Evolutionary conservation across 257 asterid species (phyloP), one percentile per base, ranked within the genome.

Genomic region (Lavandula angustifolia): DNA sequence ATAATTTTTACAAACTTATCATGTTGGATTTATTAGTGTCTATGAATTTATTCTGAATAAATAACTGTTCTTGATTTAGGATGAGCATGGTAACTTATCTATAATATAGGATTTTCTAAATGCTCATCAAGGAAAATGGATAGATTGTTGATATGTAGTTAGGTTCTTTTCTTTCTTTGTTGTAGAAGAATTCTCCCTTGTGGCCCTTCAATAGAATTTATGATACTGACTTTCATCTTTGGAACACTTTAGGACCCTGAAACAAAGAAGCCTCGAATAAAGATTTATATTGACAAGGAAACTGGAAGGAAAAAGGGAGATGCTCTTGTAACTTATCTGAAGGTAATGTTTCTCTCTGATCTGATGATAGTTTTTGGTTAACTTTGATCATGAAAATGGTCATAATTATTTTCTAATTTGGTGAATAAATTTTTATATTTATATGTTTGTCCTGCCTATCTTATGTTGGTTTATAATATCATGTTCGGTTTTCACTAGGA

Each of bases 231-330:
- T 69, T 73, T 40, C 67, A 49, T 67, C 60, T 64, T 47, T 69
- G 54, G 43, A 74, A 68, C 65, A 46, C 66, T 57, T 53, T 62
- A 94, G 99, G 99, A 94, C 71, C 89, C 94, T n/a, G 99, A 94
- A 80, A 94, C 92, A 4, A 88, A 90, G 83, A 90, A 43, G 81
- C 96, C 96, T 54, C 87, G 99, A 50, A 83, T 94, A 71, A 94
- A 94, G 88, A 84, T 94, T 69, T 94, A 94, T 75, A 73, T 78
- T 14, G 91, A 94, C 81, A 90, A 79, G 77, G 89, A 81, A 78
- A 94, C 95, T 77, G 97, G 96, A 71, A 81, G 64, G 71, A 77
- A 83, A 70, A 94, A 94, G 55, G 99, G 97, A 42, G 99, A 94
- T 81, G 99, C 99, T 62, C 89, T 90, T 50, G 88, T 94, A 47